phyloP scores from a whole-genome alignment of 73 alveolate genomes.

The Paramecium sonneborni region DNA sequence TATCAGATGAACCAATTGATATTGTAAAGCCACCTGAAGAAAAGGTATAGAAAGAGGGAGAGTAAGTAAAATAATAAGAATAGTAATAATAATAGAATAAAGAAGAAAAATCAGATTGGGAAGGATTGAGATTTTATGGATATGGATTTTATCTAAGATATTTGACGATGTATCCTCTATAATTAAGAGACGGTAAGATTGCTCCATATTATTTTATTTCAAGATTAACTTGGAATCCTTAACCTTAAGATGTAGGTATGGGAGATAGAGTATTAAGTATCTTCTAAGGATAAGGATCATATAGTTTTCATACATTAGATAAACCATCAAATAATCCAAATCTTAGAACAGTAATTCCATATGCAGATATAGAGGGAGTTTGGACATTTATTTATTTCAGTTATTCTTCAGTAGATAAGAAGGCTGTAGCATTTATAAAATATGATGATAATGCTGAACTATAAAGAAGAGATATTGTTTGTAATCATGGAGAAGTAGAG shows the following conservation, averaged over 20 bases:
- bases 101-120: not conserved
- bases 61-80: not conserved
- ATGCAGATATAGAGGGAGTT: slow-evolving; percentile 40
- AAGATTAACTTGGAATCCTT: not conserved
- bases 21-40: not conserved
- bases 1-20: slow-evolving; percentile 3
- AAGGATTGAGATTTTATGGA: not conserved
- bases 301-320: not conserved
- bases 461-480: not conserved
- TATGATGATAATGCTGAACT: not conserved
- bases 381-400: slow-evolving; percentile 51
- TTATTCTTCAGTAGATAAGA: not conserved
- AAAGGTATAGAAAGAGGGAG: not conserved
- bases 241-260: not conserved
- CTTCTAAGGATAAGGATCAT: not conserved
- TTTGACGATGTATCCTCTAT: not conserved
- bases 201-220: not conserved
- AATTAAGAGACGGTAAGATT: not conserved
- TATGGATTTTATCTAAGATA: slow-evolving; percentile 36
- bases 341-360: not conserved
- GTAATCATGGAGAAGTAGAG: not conserved
- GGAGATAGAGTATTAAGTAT: slow-evolving; percentile 19
- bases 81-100: not conserved
- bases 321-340: not conserved
- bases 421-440: not conserved